Evolutionary conservation across 2,329 filamentous ascomycete species (phyloP), one percentile per base, ranked within the genome.

Genomic region (Ceratocystis lukuohia): DNA sequence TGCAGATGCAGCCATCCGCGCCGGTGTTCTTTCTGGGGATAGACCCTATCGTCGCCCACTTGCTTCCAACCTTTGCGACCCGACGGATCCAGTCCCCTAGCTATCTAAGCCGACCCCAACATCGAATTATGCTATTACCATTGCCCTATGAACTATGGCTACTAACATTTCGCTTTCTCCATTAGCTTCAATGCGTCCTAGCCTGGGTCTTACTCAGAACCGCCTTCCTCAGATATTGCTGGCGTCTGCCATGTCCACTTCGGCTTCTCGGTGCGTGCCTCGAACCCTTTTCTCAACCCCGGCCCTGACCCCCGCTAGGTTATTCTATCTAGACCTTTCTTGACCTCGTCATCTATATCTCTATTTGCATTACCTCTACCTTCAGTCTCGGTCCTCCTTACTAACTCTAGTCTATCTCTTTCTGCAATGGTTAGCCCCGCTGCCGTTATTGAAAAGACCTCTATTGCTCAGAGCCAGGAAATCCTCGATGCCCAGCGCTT

Each of bases 401-500:
- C 64, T 66, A 67, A 65, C 65, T 28, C 28, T 57, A 65, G 61
- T 33, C 25, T 50, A 12, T 50, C 62, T 53, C 45, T 45, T 69
- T 76, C 75, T 71, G 10, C 37, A 4, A 12, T 15, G 72, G 6
- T 2, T 78, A 20, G 46, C 48, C 82, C 81, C 71, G 72, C 74
- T 72, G 78, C 82, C 72, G 78, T 83, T 50, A 86, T 85, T 66
- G 76, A 84, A 71, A 81, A 82, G 73, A 71, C 88, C 72, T 79
- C 82, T 69, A 75, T 77, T 65, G 71, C 76, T 65, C 79, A 87
- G 69, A 83, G 77, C 70, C 72, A 82, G 70, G 74, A 82, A 71
- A 84, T 96, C 77, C 89, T 96, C 74, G 86, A 83, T 72, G 80
- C 84, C 73, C 92, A 96, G 80, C 92, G 92, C 72, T 82, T 87